These are phyloP conservation scores for Aspergillus neotritici DNA, from an alignment of 2,329 filamentous ascomycete species.

Conservation along the genomic window DNA sequence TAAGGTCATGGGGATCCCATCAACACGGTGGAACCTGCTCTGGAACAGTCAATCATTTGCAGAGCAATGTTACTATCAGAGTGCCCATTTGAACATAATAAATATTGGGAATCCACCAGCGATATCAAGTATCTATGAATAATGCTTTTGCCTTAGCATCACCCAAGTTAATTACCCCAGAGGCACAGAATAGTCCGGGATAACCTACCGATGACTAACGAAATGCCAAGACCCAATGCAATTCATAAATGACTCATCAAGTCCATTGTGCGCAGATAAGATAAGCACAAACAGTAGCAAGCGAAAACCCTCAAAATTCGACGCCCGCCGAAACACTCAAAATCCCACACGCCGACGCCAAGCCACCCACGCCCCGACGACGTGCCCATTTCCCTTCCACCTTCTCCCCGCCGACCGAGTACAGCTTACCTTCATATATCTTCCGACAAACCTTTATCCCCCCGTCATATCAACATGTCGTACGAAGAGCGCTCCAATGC, in stretches of 20 bases:
- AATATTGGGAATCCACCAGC: too few relatives aligned
- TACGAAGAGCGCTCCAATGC: constrained; percentile 41
- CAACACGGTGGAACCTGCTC: too few relatives aligned
- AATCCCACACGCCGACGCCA: constrained; percentile 36
- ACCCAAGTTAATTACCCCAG: too few relatives aligned
- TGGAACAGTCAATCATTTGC: too few relatives aligned
- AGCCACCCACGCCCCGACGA: constrained; percentile 17
- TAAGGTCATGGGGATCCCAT: too few relatives aligned
- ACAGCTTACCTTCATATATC: constrained; percentile 9
- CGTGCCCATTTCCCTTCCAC: constrained; percentile 18
- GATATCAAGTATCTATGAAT: too few relatives aligned
- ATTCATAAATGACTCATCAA: constrained; percentile 29
- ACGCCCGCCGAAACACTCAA: constrained; percentile 27
- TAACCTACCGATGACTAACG: neutral
- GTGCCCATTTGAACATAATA: too few relatives aligned
- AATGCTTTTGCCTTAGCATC: too few relatives aligned
- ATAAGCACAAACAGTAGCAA: constrained; percentile 41
- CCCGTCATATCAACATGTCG: constrained; percentile 35
- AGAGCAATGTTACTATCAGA: too few relatives aligned
- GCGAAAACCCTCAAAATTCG: constrained; percentile 45
- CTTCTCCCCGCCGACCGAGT: constrained; percentile 17
- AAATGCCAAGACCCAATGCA: neutral
- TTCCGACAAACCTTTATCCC: constrained; percentile 10
- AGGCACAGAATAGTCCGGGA: neutral
- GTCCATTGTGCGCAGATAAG: constrained; percentile 34